phyloP scores from a whole-genome alignment of 345 rosid species.

The Euphorbia tirucalli region DNA sequence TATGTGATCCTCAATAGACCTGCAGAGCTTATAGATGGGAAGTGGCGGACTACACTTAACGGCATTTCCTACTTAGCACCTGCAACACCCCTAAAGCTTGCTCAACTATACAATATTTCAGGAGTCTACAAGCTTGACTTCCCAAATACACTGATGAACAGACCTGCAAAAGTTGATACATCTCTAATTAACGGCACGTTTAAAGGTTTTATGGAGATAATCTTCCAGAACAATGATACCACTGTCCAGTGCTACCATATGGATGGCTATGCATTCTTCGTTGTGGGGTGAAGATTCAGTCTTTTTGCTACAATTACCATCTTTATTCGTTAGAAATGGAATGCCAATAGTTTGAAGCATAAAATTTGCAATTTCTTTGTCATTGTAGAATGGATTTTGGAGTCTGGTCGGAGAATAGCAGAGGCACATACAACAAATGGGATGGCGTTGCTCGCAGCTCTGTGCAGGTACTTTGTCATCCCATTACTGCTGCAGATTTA shows the following conservation, averaged over 20 bases:
- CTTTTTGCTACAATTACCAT: conserved; percentile 19
- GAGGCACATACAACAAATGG: conserved; percentile 85
- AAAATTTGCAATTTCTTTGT: conserved; percentile 13
- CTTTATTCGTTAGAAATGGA: conserved; percentile 2
- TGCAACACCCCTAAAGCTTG: conserved; percentile 81
- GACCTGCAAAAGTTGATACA: conserved; percentile 72
- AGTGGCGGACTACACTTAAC: conserved; percentile 59
- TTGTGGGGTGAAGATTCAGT: conserved; percentile 69
- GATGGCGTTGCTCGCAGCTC: conserved; percentile 87
- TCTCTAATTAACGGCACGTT: conserved; percentile 82
- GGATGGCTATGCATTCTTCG: conserved; percentile 94
- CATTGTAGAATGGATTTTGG: conserved; percentile 84
- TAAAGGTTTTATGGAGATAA: conserved; percentile 87
- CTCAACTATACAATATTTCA: conserved; percentile 70
- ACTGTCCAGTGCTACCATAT: conserved; percentile 74
- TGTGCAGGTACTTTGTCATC: conserved; percentile 50
- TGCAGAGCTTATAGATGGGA: conserved; percentile 70
- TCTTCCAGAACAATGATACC: conserved; percentile 84
- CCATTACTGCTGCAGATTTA: no score
- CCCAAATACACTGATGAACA: conserved; percentile 66
- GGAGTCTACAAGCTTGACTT: conserved; percentile 92
- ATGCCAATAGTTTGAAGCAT: background rate
- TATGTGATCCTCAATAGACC: conserved; percentile 69
- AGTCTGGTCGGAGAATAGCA: conserved; percentile 87
- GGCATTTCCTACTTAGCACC: conserved; percentile 85